A percentile compares a stretch with the other conserved stretches of the same genome.
Evolutionary conservation across 768 basidiomycete genomes (phyloP).

Genomic region (Tricholoma furcatifolium): DNA sequence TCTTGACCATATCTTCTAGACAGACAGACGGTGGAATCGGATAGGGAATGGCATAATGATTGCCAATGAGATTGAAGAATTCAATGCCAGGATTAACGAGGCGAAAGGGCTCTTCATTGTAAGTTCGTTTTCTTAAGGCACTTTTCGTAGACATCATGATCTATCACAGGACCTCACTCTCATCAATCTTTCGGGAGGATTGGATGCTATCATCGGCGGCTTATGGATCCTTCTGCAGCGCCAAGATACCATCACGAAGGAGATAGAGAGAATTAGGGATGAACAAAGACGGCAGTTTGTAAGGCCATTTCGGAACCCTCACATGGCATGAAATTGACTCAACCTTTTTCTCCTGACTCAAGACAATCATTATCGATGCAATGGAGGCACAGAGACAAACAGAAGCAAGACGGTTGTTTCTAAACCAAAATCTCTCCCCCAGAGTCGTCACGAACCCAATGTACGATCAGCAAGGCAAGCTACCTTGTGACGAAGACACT

Average conservation of each 20-base stretch:
- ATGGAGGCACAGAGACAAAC: conserved; percentile 12
- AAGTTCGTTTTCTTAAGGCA: not conserved
- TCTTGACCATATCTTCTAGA: not conserved
- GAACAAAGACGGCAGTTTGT: conserved; percentile 13
- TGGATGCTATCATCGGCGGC: conserved; percentile 1
- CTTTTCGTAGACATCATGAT: not conserved
- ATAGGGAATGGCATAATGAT: conserved; percentile 3
- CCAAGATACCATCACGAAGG: conserved; percentile 2
- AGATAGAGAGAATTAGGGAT: conserved; percentile 6
- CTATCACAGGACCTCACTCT: not conserved
- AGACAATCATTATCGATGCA: conserved; percentile 4
- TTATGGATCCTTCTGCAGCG: not conserved
- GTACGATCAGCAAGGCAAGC: conserved; percentile 16
- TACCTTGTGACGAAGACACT: conserved; percentile 17
- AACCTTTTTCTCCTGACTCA: not conserved
- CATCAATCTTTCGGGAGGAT: conserved; percentile 3
- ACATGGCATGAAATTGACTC: not conserved
- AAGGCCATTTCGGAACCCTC: not conserved
- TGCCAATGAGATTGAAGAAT: conserved; percentile 8
- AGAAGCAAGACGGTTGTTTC: conserved; percentile 6
- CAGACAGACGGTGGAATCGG: conserved; percentile 8
- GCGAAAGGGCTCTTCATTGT: conserved; percentile 11
- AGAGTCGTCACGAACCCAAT: conserved; percentile 6
- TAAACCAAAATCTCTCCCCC: conserved; percentile 5
- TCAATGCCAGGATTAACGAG: conserved; percentile 5